Percentiles rank a stretch among this genome's conserved stretches.
Evolutionary conservation across 805 yeast genomes (phyloP).

Genomic region (Nakazawaea ambrosiae): DNA sequence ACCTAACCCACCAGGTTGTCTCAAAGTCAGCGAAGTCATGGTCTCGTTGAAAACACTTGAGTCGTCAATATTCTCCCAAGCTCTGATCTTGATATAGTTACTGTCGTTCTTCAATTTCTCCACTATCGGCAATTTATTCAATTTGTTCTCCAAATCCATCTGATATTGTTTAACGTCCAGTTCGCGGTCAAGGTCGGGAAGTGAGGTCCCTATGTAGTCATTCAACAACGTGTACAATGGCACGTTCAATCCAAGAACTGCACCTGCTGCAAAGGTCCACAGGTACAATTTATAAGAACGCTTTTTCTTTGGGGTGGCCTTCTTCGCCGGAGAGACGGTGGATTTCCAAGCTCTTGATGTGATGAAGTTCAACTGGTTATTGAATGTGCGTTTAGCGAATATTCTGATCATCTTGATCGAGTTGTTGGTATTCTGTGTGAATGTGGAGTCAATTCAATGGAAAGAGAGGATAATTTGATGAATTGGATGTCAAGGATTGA

Average conservation of each 20-base stretch:
- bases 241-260: constrained; percentile 7
- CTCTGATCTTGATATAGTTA: constrained; percentile 27
- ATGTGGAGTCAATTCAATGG: too few relatives aligned
- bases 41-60: constrained; percentile 27
- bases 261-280: constrained; percentile 2
- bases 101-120: constrained; percentile 35
- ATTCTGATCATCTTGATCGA: too few relatives aligned
- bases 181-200: constrained; percentile 15
- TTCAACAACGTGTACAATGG: constrained; percentile 7
- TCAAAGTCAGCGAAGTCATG: constrained; percentile 45
- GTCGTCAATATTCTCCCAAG: constrained; percentile 38
- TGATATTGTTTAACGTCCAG: constrained; percentile 17
- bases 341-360: too few relatives aligned
- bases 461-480: too few relatives aligned
- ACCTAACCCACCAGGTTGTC: constrained; percentile 74
- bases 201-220: neutral
- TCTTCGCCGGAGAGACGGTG: too few relatives aligned
- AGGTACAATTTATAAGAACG: constrained; percentile 7
- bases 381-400: too few relatives aligned
- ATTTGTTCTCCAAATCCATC: constrained; percentile 35
- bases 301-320: neutral
- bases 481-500: too few relatives aligned
- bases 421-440: too few relatives aligned
- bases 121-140: constrained; percentile 45
- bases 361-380: too few relatives aligned